phyloP scores from a whole-genome alignment of 768 basidiomycete species.

The Gloeophyllum trabeum region DNA sequence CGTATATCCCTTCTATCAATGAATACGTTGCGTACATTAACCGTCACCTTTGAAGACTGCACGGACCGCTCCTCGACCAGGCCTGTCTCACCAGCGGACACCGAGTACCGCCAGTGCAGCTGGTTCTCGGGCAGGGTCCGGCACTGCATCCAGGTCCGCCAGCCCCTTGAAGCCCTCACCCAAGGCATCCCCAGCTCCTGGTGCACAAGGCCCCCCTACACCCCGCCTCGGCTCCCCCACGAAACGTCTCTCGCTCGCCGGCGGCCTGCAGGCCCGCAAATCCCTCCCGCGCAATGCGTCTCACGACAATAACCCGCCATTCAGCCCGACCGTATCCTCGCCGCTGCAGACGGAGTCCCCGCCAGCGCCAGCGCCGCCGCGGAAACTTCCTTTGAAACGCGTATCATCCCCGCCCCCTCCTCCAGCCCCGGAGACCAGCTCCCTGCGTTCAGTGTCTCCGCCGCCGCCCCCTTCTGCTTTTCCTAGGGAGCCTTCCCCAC shows the following conservation, averaged over 20 bases:
- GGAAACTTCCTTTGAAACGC: too few species aligned
- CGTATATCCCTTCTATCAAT: conserved; percentile 2
- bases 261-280: conserved; percentile 11
- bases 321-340: not conserved
- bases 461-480: conserved; percentile 5
- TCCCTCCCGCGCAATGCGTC: too few species aligned
- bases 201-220: conserved; percentile 14
- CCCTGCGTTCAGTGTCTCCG: too few species aligned
- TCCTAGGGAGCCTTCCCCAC: conserved; percentile 6
- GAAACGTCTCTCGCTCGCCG: conserved; percentile 33
- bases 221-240: conserved; percentile 17
- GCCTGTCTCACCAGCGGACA: conserved; percentile 47
- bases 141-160: conserved; percentile 50
- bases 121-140: too few species aligned
- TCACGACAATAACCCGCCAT: too few species aligned
- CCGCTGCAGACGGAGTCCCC: not conserved
- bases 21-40: conserved; percentile 2
- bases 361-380: too few species aligned
- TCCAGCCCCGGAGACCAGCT: too few species aligned
- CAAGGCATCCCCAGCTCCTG: conserved; percentile 18
- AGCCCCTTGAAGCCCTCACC: conserved; percentile 53
- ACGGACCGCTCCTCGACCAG: conserved; percentile 18
- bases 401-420: too few species aligned
- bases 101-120: too few species aligned
- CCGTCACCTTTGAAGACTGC: conserved; percentile 2